These are phyloP conservation scores for Conringia planisiliqua DNA, from an alignment of 345 rosid genomes.

Conservation along the genomic window DNA sequence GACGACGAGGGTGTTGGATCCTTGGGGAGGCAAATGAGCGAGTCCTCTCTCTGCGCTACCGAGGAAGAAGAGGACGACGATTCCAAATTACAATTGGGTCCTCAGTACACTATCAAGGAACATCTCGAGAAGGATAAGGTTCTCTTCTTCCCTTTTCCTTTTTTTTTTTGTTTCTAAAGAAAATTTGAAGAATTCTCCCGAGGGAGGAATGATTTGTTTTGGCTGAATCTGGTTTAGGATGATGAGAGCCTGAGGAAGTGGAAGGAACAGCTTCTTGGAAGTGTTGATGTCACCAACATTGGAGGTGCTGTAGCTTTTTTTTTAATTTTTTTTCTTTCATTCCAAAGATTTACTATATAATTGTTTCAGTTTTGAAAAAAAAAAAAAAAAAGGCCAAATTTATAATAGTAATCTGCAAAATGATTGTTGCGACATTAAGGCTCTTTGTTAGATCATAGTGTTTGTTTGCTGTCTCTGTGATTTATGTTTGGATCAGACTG, in stretches of 20 bases:
- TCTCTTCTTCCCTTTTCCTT: not conserved
- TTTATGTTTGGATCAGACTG: not conserved
- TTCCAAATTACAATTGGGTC: conserved; percentile 55
- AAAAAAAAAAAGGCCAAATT: not conserved
- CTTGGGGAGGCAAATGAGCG: conserved; percentile 42
- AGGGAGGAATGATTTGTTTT: not conserved
- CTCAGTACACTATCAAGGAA: conserved; percentile 68
- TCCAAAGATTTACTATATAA: not conserved
- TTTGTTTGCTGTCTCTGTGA: not conserved
- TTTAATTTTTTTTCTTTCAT: not conserved
- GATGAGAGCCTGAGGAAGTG: conserved; percentile 83
- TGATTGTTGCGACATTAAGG: not conserved
- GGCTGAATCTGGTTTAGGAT: conserved; percentile 40
- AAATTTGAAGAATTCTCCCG: not conserved
- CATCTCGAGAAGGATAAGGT: conserved; percentile 79
- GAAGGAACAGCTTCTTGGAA: conserved; percentile 82
- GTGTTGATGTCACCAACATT: conserved; percentile 61
- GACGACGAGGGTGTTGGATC: conserved; percentile 37
- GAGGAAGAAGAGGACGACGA: conserved; percentile 61
- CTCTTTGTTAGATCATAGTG: not conserved
- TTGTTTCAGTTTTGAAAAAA: not conserved
- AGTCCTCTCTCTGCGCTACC: conserved; percentile 38
- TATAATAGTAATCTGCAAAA: not conserved
- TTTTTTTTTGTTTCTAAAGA: too few species aligned
- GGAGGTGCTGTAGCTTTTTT: conserved; percentile 39